These are phyloP conservation scores for Phtheirospermum japonicum DNA, from an alignment of 257 asterid genomes.

Conservation along the genomic window DNA sequence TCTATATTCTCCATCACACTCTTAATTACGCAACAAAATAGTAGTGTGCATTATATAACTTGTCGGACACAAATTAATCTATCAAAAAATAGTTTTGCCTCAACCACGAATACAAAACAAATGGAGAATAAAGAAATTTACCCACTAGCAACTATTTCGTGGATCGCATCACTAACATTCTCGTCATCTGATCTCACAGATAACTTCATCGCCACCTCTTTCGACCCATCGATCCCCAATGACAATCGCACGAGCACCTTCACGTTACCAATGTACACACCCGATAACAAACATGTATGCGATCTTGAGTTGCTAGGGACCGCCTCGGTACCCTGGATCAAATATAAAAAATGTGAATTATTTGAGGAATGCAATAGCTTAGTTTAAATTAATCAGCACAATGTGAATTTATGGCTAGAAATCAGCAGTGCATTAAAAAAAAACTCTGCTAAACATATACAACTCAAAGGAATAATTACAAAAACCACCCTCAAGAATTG, in stretches of 20 bases:
- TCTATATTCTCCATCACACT: slow-evolving; percentile 12
- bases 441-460: too few species aligned
- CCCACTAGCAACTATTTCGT: slow-evolving; percentile 94
- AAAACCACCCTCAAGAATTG: too few species aligned
- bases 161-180: slow-evolving; percentile 80
- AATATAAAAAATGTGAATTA: neutral
- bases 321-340: slow-evolving; percentile 80
- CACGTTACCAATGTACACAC: slow-evolving; percentile 82
- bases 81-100: slow-evolving; percentile 24
- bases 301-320: slow-evolving; percentile 87
- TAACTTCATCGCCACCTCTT: slow-evolving; percentile 97
- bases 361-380: neutral
- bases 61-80: slow-evolving; percentile 15
- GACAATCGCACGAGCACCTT: slow-evolving; percentile 92
- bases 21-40: slow-evolving; percentile 27
- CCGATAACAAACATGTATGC: slow-evolving; percentile 85
- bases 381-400: neutral
- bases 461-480: too few species aligned
- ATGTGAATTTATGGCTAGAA: too few species aligned
- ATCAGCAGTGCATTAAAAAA: too few species aligned
- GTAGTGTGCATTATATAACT: too few species aligned
- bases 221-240: slow-evolving; percentile 74
- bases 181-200: slow-evolving; percentile 88
- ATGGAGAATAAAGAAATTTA: slow-evolving; percentile 27
- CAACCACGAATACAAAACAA: slow-evolving; percentile 24